Conservation (phyloP, 768 basidiomycete species). For the Favolaschia claudopus region DNA sequence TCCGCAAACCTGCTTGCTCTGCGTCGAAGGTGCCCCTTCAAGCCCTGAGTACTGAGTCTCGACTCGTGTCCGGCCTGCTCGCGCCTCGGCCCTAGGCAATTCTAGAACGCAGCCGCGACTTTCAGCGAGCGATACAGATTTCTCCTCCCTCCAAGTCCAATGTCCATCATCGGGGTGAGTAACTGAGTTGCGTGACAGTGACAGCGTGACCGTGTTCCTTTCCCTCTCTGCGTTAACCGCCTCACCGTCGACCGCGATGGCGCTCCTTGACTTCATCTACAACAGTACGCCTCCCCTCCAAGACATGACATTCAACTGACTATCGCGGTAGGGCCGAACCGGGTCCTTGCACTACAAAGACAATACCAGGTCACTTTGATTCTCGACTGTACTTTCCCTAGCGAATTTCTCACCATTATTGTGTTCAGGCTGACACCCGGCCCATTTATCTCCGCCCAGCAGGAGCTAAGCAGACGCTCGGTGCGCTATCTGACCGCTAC, state of each 20-base stretch:
- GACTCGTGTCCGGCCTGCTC: too few species aligned
- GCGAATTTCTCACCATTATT: neutral
- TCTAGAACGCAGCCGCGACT: too few species aligned
- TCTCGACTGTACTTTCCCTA: neutral
- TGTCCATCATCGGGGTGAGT: too few species aligned
- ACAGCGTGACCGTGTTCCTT: too few species aligned
- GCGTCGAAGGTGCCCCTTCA: too few species aligned
- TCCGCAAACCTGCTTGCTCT: too few species aligned
- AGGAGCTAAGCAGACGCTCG: conserved; percentile 24
- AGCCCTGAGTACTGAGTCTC: too few species aligned
- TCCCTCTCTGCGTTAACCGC: neutral
- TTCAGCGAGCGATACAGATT: too few species aligned
- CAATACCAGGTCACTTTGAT: conserved; percentile 26
- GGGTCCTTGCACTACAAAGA: conserved; percentile 27
- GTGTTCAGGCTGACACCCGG: conserved; percentile 20
- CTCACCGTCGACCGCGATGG: conserved; percentile 26
- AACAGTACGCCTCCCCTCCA: conserved; percentile 11
- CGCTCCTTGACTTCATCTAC: conserved; percentile 27
- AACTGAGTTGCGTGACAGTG: too few species aligned
- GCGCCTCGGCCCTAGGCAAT: too few species aligned
- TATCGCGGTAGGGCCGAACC: conserved; percentile 15
- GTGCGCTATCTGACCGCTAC: neutral
- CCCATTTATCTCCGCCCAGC: conserved; percentile 28
- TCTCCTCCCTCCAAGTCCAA: too few species aligned
- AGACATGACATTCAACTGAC: neutral